phyloP scores from a whole-genome alignment of 148 eudicot species.

The Rhododendron vialii region DNA sequence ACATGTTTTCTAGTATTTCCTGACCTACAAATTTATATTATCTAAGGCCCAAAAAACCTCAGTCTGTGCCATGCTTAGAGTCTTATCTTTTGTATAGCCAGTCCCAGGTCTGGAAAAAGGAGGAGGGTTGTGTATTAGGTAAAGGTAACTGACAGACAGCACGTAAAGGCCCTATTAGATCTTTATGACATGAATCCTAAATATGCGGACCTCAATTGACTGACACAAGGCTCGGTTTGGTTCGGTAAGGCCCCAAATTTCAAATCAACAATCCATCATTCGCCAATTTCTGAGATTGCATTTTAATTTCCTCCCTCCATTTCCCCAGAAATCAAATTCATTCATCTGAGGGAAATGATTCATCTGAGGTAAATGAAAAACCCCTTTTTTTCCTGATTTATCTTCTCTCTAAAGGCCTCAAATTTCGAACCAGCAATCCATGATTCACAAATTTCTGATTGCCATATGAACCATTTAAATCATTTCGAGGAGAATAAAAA shows the following conservation, averaged over 20 bases:
- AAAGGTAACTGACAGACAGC: too few relatives aligned
- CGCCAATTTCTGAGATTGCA: not conserved
- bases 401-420: not conserved
- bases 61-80: too few relatives aligned
- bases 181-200: not conserved
- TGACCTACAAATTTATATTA: too few relatives aligned
- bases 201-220: not conserved
- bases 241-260: not conserved
- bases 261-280: not conserved
- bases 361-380: not conserved
- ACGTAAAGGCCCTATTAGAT: not conserved
- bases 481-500: not conserved
- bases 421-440: not conserved
- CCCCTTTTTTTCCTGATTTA: not conserved
- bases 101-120: too few relatives aligned
- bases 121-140: too few relatives aligned
- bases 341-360: too few relatives aligned
- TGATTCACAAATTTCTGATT: slow-evolving; percentile 2
- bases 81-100: too few relatives aligned
- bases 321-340: not conserved
- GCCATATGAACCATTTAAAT: not conserved
- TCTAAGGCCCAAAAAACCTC: too few relatives aligned
- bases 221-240: not conserved
- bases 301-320: not conserved
- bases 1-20: too few relatives aligned